These are phyloP conservation scores for Allium sativum DNA, from an alignment of 106 monocot genomes.

Conservation along the genomic window DNA sequence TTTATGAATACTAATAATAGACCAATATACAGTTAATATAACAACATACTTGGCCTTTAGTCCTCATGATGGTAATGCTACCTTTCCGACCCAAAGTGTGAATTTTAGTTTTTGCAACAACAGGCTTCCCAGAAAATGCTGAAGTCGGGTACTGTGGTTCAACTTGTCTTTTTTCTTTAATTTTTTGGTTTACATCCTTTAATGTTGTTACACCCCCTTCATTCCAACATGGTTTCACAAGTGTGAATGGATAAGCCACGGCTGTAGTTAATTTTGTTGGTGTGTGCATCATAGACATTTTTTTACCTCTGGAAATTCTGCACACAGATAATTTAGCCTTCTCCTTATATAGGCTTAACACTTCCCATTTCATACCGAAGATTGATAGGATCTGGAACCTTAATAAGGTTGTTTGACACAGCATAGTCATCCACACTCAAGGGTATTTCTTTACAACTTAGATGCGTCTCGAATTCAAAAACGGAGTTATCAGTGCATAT, in stretches of 20 bases:
- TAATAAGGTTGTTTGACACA: no score
- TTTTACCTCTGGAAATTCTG: no score
- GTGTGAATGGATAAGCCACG: constrained; percentile 72
- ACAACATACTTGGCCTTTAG: constrained; percentile 62
- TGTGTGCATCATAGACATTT: constrained; percentile 22
- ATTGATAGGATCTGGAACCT: no score
- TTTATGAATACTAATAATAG: no score
- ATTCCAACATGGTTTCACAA: constrained; percentile 65
- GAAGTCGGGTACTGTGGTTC: constrained; percentile 38
- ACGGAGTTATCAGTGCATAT: no score
- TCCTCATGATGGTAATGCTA: constrained; percentile 85
- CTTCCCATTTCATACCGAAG: no score
- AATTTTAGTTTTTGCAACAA: constrained; percentile 71
- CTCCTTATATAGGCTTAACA: no score
- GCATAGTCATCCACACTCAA: no score
- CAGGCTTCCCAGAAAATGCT: constrained; percentile 72
- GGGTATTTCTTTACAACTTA: no score
- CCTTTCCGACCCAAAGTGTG: constrained; percentile 79
- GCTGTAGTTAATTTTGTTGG: constrained; percentile 51
- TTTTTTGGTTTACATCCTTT: constrained; percentile 64
- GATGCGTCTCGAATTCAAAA: no score
- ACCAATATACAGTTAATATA: no score
- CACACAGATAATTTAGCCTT: no score
- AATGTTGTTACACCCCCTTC: constrained; percentile 72
- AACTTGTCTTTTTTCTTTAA: constrained; percentile 37